Conservation (phyloP, 2,329 filamentous ascomycete genomes). For the Elsinoe arachidis region DNA sequence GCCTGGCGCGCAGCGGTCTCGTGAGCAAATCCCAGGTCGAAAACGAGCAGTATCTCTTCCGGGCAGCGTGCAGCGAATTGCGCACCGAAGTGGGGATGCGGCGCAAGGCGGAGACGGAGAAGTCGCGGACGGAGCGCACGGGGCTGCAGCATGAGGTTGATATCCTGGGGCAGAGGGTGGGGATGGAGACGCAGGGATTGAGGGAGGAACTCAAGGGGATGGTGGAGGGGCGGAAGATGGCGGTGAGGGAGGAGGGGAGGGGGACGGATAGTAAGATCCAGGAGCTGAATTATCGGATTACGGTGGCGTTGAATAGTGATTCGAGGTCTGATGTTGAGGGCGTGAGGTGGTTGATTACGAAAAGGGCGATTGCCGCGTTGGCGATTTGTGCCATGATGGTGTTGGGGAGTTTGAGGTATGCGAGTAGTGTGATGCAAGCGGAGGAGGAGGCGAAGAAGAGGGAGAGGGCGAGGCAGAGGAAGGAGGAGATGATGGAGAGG, state of each 20-base stretch:
- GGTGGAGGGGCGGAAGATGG: conserved; percentile 94
- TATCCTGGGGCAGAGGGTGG: conserved; percentile 74
- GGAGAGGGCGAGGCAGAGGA: conserved; percentile 16
- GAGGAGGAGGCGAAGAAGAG: conserved; percentile 33
- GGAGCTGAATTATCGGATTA: conserved; percentile 94
- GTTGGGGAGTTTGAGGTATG: conserved; percentile 33
- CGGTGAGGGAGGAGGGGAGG: conserved; percentile 78
- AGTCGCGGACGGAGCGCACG: conserved; percentile 71
- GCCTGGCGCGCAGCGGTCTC: conserved; percentile 67
- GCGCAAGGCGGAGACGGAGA: conserved; percentile 67
- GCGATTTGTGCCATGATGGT: conserved; percentile 39
- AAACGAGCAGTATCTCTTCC: conserved; percentile 88
- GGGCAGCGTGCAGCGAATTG: conserved; percentile 86
- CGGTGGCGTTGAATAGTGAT: conserved; percentile 79
- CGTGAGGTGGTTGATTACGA: conserved; percentile 72
- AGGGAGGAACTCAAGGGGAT: conserved; percentile 91
- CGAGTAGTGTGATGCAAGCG: conserved; percentile 32
- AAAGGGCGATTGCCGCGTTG: conserved; percentile 54
- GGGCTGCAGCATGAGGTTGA: conserved; percentile 93
- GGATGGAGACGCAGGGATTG: conserved; percentile 70
- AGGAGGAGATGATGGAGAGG: neutral
- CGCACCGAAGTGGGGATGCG: conserved; percentile 76
- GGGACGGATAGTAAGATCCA: conserved; percentile 78
- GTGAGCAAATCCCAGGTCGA: conserved; percentile 89
- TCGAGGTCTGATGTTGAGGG: conserved; percentile 86